Evolutionary conservation across 805 yeast genomes (phyloP).

Genomic region (Candida alai): DNA sequence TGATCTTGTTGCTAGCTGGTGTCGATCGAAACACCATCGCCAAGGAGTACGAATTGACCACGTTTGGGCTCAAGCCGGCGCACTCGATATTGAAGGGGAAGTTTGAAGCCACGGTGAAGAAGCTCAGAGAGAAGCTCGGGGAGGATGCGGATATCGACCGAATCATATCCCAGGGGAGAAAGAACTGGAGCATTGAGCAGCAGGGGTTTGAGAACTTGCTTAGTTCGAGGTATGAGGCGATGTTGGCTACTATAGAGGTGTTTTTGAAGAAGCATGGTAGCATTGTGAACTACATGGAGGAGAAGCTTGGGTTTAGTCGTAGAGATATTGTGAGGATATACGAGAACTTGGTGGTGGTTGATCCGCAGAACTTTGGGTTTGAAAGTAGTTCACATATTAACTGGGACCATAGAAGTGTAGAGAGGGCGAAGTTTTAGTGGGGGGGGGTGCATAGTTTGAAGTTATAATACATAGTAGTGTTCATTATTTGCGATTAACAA

Average conservation of each 20-base stretch:
- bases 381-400: slow-evolving; percentile 10
- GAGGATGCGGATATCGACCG: slow-evolving; percentile 18
- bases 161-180: slow-evolving; percentile 33
- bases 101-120: slow-evolving; percentile 29
- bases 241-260: slow-evolving; percentile 58
- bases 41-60: slow-evolving; percentile 74
- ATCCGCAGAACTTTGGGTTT: slow-evolving; percentile 13
- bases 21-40: slow-evolving; percentile 65
- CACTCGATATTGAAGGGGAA: slow-evolving; percentile 33
- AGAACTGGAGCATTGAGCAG: slow-evolving; percentile 37
- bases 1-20: slow-evolving; percentile 58
- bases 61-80: slow-evolving; percentile 56
- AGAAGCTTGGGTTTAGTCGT: slow-evolving; percentile 40
- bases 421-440: slow-evolving; percentile 12
- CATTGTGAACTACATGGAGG: slow-evolving; percentile 43
- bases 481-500: no score
- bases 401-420: slow-evolving; percentile 14
- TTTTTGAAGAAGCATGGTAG: slow-evolving; percentile 54
- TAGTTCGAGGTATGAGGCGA: slow-evolving; percentile 64
- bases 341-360: slow-evolving; percentile 22
- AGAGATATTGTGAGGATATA: slow-evolving; percentile 38
- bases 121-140: slow-evolving; percentile 24
- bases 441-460: no score
- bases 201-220: slow-evolving; percentile 60
- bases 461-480: background rate